Evolutionary conservation across 345 rosid species (phyloP).

Genomic region (Eucalyptus curtisii): DNA sequence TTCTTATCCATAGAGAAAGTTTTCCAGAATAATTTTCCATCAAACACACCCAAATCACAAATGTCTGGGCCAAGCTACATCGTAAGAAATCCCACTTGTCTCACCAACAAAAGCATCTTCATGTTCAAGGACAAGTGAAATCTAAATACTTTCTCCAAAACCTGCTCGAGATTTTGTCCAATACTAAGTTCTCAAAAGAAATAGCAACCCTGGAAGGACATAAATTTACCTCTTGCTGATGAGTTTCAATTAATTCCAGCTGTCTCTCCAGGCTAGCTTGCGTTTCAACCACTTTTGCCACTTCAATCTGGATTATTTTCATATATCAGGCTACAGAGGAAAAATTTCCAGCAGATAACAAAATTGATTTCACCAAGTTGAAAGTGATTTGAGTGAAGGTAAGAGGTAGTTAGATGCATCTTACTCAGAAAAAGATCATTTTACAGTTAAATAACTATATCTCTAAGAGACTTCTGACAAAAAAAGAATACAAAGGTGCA

Average conservation of each 20-base stretch:
- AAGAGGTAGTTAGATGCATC: background rate
- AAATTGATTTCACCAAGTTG: background rate
- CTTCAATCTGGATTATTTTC: conserved; percentile 52
- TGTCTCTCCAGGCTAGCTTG: conserved; percentile 77
- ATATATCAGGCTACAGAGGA: background rate
- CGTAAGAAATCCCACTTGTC: background rate
- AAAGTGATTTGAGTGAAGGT: background rate
- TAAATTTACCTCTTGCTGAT: conserved; percentile 76
- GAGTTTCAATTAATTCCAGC: conserved; percentile 93
- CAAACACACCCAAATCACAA: background rate
- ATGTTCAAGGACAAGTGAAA: background rate
- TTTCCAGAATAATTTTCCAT: background rate
- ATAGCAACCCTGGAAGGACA: background rate
- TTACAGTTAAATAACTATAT: background rate
- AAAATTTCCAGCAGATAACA: background rate
- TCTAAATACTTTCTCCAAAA: background rate
- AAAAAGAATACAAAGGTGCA: background rate
- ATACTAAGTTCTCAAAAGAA: background rate
- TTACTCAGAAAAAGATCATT: background rate
- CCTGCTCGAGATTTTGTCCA: background rate
- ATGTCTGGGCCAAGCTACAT: background rate
- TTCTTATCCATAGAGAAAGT: background rate
- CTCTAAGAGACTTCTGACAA: background rate
- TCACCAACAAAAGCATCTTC: background rate
- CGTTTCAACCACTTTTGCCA: conserved; percentile 94